A percentile compares a stretch with the other conserved stretches of the same genome.
These are phyloP conservation scores for Gorgonomyces haynaldii DNA, from an alignment of 192 early-diverging fungal species.

Conservation along the genomic window DNA sequence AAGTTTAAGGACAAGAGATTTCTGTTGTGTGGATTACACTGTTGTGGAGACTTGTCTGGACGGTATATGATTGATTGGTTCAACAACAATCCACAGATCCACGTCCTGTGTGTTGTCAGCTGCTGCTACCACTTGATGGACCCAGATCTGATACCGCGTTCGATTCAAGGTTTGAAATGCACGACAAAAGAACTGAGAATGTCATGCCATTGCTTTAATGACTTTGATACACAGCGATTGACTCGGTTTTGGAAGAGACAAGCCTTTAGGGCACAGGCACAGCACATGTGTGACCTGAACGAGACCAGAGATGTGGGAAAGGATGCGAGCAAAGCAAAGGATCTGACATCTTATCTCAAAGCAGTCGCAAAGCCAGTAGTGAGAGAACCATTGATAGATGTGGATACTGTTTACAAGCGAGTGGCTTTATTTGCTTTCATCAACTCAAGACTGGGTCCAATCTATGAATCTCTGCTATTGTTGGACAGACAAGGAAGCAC, in stretches of 20 bases:
- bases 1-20: not conserved
- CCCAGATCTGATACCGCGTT: not conserved
- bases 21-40: not conserved
- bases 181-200: not conserved
- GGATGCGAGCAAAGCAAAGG: not conserved
- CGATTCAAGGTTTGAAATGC: not conserved
- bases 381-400: not conserved
- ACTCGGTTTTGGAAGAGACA: not conserved
- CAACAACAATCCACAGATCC: not conserved
- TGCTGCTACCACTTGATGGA: constrained; percentile 3
- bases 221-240: not conserved
- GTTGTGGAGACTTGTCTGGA: constrained; percentile 5
- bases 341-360: not conserved
- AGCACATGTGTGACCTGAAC: not conserved
- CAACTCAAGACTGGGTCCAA: not conserved
- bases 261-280: not conserved
- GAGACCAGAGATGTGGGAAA: not conserved
- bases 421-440: not conserved
- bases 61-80: not conserved
- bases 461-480: not conserved
- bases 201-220: not conserved
- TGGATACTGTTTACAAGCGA: not conserved
- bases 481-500: not conserved
- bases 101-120: not conserved
- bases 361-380: not conserved